These are phyloP conservation scores for Penicillium paxilli DNA, from an alignment of 495 filamentous ascomycete genomes.

Conservation along the genomic window DNA sequence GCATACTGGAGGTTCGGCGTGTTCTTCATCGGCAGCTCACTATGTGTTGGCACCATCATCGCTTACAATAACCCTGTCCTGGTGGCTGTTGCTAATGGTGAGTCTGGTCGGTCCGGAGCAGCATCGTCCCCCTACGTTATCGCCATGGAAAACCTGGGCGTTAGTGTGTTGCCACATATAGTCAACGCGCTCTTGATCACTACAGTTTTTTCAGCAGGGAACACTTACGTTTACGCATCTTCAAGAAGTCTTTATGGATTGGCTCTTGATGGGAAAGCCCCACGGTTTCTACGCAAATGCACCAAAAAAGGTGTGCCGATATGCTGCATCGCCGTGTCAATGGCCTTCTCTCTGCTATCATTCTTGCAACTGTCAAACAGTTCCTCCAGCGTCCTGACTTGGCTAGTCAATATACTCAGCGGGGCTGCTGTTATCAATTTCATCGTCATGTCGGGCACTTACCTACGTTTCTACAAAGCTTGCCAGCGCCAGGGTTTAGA, in stretches of 20 bases:
- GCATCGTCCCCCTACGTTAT: conserved; percentile 66
- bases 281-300: conserved; percentile 52
- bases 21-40: conserved; percentile 73
- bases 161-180: conserved; percentile 66
- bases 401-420: conserved; percentile 60
- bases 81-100: conserved; percentile 33
- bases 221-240: conserved; percentile 79
- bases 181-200: conserved; percentile 80
- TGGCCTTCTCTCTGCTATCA: conserved; percentile 50
- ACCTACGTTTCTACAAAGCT: conserved; percentile 65
- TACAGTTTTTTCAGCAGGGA: conserved; percentile 71
- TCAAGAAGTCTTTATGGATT: conserved; percentile 66
- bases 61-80: conserved; percentile 57
- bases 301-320: conserved; percentile 54
- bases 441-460: conserved; percentile 61
- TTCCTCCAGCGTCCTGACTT: conserved; percentile 56
- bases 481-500: conserved; percentile 56
- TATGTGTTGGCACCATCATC: conserved; percentile 63
- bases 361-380: conserved; percentile 51
- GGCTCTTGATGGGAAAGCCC: conserved; percentile 61
- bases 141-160: conserved; percentile 60
- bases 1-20: conserved; percentile 70
- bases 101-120: conserved; percentile 47
- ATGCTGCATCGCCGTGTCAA: conserved; percentile 49
- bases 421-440: conserved; percentile 70